These are phyloP conservation scores for Aurinia saxatilis DNA, from an alignment of 345 rosid species.

Conservation along the genomic window DNA sequence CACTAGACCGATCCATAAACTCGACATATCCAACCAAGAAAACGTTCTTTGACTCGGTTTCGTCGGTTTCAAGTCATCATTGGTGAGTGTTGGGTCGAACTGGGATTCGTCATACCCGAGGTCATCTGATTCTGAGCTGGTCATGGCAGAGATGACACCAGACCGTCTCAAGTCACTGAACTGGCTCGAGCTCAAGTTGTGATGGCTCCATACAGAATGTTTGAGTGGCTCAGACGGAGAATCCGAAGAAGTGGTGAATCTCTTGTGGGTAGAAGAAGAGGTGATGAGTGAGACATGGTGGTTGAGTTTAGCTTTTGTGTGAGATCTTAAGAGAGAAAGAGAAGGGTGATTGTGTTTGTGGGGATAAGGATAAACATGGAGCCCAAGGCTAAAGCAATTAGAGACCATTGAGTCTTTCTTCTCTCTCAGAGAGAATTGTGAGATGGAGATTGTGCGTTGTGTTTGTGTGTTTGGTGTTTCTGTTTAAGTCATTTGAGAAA, in stretches of 20 bases:
- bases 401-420: slow-evolving; percentile 44
- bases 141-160: slow-evolving; percentile 5
- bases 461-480: slow-evolving; percentile 13
- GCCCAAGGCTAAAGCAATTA: slow-evolving; percentile 40
- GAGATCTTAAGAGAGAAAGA: slow-evolving; percentile 9
- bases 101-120: slow-evolving; percentile 25
- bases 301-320: slow-evolving; percentile 6
- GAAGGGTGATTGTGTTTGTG: slow-evolving; percentile 13
- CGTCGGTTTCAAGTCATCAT: slow-evolving; percentile 86
- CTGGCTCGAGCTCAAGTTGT: slow-evolving; percentile 1
- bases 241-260: slow-evolving; percentile 1
- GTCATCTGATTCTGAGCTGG: slow-evolving; percentile 17
- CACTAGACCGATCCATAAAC: slow-evolving; percentile 94
- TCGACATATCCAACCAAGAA: slow-evolving; percentile 76
- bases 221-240: neutral
- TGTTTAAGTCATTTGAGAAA: slow-evolving; percentile 4
- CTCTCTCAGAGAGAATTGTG: slow-evolving; percentile 10
- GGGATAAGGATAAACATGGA: slow-evolving; percentile 37
- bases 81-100: slow-evolving; percentile 56
- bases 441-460: slow-evolving; percentile 29
- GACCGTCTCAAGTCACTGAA: slow-evolving; percentile 1
- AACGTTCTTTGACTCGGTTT: slow-evolving; percentile 46
- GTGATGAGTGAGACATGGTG: slow-evolving; percentile 24
- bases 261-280: slow-evolving; percentile 1
- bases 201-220: neutral